Conservation (phyloP, 768 basidiomycete species). For the Mycena galopus region DNA sequence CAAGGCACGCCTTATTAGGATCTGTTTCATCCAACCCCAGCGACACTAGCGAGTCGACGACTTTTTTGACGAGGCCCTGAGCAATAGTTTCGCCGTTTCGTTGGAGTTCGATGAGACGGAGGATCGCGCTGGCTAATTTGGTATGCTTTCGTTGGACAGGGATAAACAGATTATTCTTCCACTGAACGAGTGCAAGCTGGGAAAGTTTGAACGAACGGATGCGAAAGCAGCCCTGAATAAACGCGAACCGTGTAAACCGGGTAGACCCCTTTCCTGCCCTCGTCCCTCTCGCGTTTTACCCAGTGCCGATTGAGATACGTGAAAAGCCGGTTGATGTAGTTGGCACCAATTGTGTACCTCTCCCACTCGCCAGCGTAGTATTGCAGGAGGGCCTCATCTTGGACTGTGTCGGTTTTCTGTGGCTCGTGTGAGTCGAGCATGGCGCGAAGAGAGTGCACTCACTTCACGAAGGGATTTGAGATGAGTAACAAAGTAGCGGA, state of each 20-base stretch:
- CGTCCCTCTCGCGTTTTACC: slow-evolving; percentile 98
- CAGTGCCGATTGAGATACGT: slow-evolving; percentile 99
- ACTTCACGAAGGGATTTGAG: slow-evolving; percentile 74
- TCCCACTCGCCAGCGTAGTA: slow-evolving; percentile 97
- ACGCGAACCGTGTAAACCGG: slow-evolving; percentile 91
- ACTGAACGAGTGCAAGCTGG: slow-evolving; percentile 94
- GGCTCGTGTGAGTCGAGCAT: slow-evolving; percentile 34
- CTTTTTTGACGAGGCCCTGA: slow-evolving; percentile 92
- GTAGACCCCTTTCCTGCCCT: slow-evolving; percentile 95
- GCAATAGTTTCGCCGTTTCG: slow-evolving; percentile 96
- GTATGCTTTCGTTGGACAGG: slow-evolving; percentile 86
- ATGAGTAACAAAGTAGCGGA: slow-evolving; percentile 90
- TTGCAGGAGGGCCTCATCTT: slow-evolving; percentile 89
- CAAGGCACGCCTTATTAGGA: slow-evolving; percentile 92
- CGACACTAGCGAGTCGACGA: slow-evolving; percentile 95
- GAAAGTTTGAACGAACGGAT: slow-evolving; percentile 17
- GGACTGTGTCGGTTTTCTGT: slow-evolving; percentile 82
- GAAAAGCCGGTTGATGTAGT: slow-evolving; percentile 97
- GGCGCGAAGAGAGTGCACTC: slow-evolving; percentile 26
- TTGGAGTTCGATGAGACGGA: slow-evolving; percentile 92
- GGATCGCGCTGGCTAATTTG: slow-evolving; percentile 89
- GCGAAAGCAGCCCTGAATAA: not conserved
- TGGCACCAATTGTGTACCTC: slow-evolving; percentile 95
- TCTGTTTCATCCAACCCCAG: slow-evolving; percentile 94
- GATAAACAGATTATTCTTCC: slow-evolving; percentile 92